These are phyloP conservation scores for Trametes cubensis DNA, from an alignment of 768 basidiomycete genomes.

Conservation along the genomic window DNA sequence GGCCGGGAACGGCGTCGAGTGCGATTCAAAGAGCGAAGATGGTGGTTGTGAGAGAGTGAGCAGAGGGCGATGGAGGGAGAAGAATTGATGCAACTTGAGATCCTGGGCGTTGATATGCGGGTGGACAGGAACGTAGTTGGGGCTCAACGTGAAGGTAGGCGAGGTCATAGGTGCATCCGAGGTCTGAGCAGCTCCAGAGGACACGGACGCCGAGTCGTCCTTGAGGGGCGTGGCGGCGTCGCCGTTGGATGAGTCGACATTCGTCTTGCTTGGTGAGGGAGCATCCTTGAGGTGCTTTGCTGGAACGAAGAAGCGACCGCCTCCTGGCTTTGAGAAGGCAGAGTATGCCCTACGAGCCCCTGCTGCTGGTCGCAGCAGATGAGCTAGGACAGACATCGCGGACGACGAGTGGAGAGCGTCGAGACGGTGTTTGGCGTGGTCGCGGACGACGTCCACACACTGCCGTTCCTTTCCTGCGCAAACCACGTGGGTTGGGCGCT, in stretches of 20 bases:
- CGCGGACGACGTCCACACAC: constrained; percentile 8
- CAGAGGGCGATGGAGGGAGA: constrained; percentile 78
- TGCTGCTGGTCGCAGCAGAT: constrained; percentile 50
- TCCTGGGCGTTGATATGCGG: constrained; percentile 65
- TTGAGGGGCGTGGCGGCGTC: constrained; percentile 21
- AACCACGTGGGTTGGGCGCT: constrained; percentile 11
- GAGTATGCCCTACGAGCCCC: constrained; percentile 65
- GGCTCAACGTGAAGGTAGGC: constrained; percentile 13
- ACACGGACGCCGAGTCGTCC: constrained; percentile 20
- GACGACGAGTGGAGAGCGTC: constrained; percentile 16
- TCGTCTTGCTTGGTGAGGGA: constrained; percentile 36
- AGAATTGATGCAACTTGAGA: constrained; percentile 83
- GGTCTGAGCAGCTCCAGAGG: constrained; percentile 5
- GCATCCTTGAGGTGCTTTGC: constrained; percentile 62
- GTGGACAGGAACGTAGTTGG: constrained; percentile 41
- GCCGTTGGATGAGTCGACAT: constrained; percentile 45
- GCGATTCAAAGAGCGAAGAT: constrained; percentile 53
- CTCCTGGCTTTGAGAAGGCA: constrained; percentile 79
- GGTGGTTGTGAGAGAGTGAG: constrained; percentile 68
- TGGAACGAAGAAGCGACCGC: constrained; percentile 73
- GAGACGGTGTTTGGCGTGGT: constrained; percentile 18
- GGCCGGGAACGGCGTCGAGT: constrained; percentile 19
- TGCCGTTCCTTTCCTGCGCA: constrained; percentile 8
- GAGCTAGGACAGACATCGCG: constrained; percentile 49
- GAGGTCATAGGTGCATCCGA: constrained; percentile 14